Base-by-base conservation (phyloP, 2,329 filamentous ascomycete genomes). In the Fusarium succisae region DNA sequence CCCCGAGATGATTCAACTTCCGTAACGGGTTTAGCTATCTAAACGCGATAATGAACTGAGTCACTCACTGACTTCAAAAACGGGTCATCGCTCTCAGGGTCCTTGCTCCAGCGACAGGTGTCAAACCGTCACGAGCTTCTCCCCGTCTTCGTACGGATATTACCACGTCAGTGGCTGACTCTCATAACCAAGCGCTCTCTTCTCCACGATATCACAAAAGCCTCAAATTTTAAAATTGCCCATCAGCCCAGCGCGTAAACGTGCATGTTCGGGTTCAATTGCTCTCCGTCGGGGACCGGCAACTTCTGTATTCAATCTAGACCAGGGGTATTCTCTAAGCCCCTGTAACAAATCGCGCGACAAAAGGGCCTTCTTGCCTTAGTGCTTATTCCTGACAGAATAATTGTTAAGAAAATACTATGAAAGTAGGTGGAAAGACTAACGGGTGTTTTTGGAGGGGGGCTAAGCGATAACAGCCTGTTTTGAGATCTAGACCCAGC, bases 311-410 rank as follows among this genome's bases (percentile, higher is more conserved):
- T 73, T 62, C 41, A 39, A 47, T 47, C 59, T 66, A 73, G 70
- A 41, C 41, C 67, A 71, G 71, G 71, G 64, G 66, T 20, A 37
- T 44, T 39, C 24, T 38, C 50, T 1, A 15, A 8, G 45, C 22
- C 61, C 65, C 47, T 66, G 64, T 38, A 22, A 32, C 26, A 60
- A 47, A 72, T 26, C 26, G 38, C 48, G 54, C 41, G 43, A 73
- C 70, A 73, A 74, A 73, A 72, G 71, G 54, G 39, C 71, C 66
- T 50, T 53, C 45, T 44, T 55, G 38, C 30, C 35, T 57, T 61
- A 68, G 56, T 58, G 61, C n/a, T 45, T 55, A 44, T 28, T 1
- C 18, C 1, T 51, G 56, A 58, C 41, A 66, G 41, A 68, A 32
- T 30, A 0, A 14, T 1, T 74, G 71, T 68, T 73, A 73, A 14